These are phyloP conservation scores for Claviceps purpurea DNA, from an alignment of 2,329 filamentous ascomycete species.

Conservation along the genomic window DNA sequence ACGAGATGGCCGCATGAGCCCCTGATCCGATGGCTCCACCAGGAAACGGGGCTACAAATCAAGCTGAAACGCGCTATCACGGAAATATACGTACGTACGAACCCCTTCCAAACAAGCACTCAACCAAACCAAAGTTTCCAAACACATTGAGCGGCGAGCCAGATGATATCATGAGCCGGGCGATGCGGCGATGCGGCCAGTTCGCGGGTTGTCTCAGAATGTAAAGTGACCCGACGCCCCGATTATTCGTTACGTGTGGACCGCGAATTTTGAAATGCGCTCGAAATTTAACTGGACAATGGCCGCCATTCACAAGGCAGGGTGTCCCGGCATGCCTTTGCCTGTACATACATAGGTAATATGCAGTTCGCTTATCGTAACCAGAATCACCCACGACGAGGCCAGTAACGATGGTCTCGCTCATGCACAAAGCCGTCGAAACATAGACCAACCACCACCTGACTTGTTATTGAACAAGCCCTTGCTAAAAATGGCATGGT, in stretches of 20 bases:
- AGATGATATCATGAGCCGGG: background rate
- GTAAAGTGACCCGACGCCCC: too few relatives aligned
- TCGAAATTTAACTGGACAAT: too few relatives aligned
- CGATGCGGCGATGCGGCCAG: background rate
- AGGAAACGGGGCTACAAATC: background rate
- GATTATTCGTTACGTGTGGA: too few relatives aligned
- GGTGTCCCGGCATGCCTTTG: too few relatives aligned
- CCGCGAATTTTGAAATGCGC: too few relatives aligned
- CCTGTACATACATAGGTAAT: too few relatives aligned
- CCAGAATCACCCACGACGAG: background rate
- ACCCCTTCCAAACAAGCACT: background rate
- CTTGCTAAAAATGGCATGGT: background rate
- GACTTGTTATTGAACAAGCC: too few relatives aligned
- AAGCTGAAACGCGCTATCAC: slow-evolving; percentile 1
- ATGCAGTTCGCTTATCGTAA: too few relatives aligned
- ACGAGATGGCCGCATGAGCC: background rate
- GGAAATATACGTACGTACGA: background rate
- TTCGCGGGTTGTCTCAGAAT: too few relatives aligned
- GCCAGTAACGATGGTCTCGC: background rate
- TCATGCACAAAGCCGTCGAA: background rate
- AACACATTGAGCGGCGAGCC: background rate
- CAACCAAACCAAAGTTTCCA: background rate
- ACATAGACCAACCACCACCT: too few relatives aligned
- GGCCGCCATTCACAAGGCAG: too few relatives aligned
- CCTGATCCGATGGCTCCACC: background rate